Percentiles rank a stretch among this genome's conserved stretches.
These are phyloP conservation scores for Moelleriella libera DNA, from an alignment of 2,329 filamentous ascomycete genomes.

Conservation along the genomic window DNA sequence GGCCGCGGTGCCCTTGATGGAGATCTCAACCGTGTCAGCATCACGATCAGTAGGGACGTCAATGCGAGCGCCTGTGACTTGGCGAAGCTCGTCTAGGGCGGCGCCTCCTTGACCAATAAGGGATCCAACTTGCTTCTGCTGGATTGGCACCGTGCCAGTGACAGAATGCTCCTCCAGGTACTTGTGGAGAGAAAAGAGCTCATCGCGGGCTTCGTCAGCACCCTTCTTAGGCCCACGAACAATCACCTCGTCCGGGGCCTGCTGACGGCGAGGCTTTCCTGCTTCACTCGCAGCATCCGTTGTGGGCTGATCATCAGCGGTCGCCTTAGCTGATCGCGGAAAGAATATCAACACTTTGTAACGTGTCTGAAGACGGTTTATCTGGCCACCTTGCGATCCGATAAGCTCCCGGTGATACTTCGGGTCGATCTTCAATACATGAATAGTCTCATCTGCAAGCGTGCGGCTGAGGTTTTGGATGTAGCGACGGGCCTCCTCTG, in stretches of 20 bases:
- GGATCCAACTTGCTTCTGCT: slow-evolving; percentile 85
- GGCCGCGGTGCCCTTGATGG: slow-evolving; percentile 81
- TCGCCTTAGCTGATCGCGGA: slow-evolving; percentile 49
- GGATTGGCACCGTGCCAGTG: slow-evolving; percentile 66
- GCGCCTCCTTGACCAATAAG: slow-evolving; percentile 83
- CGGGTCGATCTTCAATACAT: slow-evolving; percentile 78
- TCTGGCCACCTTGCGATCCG: slow-evolving; percentile 71
- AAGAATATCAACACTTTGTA: slow-evolving; percentile 96
- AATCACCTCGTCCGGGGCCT: slow-evolving; percentile 76
- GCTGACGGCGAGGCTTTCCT: slow-evolving; percentile 53
- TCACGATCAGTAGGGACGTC: slow-evolving; percentile 79
- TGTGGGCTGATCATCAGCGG: slow-evolving; percentile 55
- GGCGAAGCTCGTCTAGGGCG: slow-evolving; percentile 80
- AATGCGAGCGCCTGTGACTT: slow-evolving; percentile 74
- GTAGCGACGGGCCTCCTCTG: slow-evolving; percentile 70
- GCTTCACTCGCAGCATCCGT: slow-evolving; percentile 56
- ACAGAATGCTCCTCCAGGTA: slow-evolving; percentile 82
- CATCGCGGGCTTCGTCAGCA: slow-evolving; percentile 81
- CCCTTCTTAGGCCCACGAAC: slow-evolving; percentile 87
- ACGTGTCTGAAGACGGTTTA: slow-evolving; percentile 81
- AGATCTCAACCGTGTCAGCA: slow-evolving; percentile 66
- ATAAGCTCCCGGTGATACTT: slow-evolving; percentile 93
- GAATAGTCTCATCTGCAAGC: slow-evolving; percentile 80
- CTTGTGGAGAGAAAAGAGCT: slow-evolving; percentile 77
- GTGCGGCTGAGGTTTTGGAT: slow-evolving; percentile 68